Conservation (phyloP, 257 asterid species). For the Nicotiana sylvestris region DNA sequence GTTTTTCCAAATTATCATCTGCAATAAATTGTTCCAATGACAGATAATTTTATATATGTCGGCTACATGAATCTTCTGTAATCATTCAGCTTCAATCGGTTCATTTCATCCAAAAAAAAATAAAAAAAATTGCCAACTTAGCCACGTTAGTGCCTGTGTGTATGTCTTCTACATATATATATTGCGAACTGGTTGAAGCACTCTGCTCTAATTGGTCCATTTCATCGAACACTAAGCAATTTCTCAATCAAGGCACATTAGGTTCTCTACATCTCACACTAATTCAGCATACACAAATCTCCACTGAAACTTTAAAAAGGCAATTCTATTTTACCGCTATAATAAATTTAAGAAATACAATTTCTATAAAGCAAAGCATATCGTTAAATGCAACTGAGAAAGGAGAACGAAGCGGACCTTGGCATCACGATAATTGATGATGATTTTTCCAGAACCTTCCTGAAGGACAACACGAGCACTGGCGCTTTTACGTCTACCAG, state of each 20-base stretch:
- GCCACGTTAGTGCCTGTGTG: too few species aligned
- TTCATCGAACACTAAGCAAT: not conserved
- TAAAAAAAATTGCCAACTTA: too few species aligned
- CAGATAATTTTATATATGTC: not conserved
- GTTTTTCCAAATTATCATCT: not conserved
- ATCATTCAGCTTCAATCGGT: too few species aligned
- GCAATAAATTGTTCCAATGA: not conserved
- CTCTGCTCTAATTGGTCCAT: not conserved
- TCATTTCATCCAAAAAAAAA: too few species aligned
- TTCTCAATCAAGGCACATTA: not conserved
- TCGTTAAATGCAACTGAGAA: not conserved
- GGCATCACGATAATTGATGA: slow-evolving; percentile 89
- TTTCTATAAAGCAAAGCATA: not conserved
- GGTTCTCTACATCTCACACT: not conserved
- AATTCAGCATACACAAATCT: not conserved
- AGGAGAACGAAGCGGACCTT: slow-evolving; percentile 36
- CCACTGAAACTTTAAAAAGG: not conserved
- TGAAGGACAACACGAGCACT: slow-evolving; percentile 94
- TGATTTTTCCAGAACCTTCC: slow-evolving; percentile 81
- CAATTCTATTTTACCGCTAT: too few species aligned
- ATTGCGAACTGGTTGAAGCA: not conserved
- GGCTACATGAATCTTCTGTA: too few species aligned
- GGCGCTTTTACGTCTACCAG: slow-evolving; percentile 88
- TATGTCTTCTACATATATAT: too few species aligned
- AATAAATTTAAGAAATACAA: not conserved